Evolutionary conservation across 306 rosid species (phyloP), one percentile per base, ranked within the genome.

Genomic region (Herpetospermum pedunculosum): DNA sequence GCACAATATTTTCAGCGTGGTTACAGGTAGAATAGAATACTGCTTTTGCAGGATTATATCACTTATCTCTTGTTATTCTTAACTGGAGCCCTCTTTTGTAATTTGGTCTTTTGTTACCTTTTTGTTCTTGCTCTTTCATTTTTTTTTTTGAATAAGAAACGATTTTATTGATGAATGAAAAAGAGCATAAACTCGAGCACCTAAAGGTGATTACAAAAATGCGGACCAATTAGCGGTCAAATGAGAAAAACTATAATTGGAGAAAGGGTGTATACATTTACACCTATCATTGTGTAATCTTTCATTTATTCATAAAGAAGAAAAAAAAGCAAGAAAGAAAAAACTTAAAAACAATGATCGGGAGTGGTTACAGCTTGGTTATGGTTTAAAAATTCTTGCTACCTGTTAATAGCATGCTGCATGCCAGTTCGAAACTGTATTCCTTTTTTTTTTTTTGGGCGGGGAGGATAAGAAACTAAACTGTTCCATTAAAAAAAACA

Each of bases 11-110:
- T 96, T 70, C 89, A 84, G 70, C 91, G 78, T 75, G 88, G 95
- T 75, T 91, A 89, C 93, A 91, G 98, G 98, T 94, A 72, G 80
- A 46, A 65, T n/a, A n/a, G n/a, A n/a, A n/a, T n/a, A n/a, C n/a
- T n/a, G n/a, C n/a, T n/a, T n/a, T n/a, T n/a, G n/a, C n/a, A n/a
- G n/a, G n/a, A n/a, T n/a, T n/a, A n/a, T n/a, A n/a, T n/a, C 49
- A 0, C 3, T 44, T 0, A 47, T 47, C 52, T 15, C 8, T 47
- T 47, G 4, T 6, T 46, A 46, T 46, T 46, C 13, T 46, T 6
- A 3, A 46, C 19, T 46, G 50, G 50, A 46, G 7, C 7, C 19
- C 19, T 46, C n/a, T 46, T 46, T 46, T 46, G n/a, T 46, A 46
- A 46, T 15, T 46, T 2, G n/a, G 48, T 44, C 48, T 44, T 2